phyloP scores from a whole-genome alignment of 2,329 filamentous ascomycete genomes.

The Cercospora citrullina region DNA sequence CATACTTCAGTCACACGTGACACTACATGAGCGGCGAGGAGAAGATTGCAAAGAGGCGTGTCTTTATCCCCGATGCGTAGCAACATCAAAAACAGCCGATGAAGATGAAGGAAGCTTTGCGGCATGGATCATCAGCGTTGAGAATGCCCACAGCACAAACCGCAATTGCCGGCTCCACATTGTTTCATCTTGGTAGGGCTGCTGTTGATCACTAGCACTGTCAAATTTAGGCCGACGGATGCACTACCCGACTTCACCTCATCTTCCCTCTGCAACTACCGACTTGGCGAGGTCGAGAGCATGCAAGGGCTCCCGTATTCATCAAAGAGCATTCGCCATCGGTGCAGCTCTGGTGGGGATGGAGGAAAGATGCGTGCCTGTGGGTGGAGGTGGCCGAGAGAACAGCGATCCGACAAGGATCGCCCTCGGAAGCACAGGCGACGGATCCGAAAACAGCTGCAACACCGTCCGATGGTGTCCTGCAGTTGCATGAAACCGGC shows the following conservation, averaged over 20 bases:
- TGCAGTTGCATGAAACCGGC: background rate
- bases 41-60: background rate
- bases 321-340: background rate
- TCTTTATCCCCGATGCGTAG: background rate
- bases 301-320: background rate
- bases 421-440: constrained; percentile 3
- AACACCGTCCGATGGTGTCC: background rate
- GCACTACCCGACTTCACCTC: background rate
- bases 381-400: background rate
- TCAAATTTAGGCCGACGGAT: background rate
- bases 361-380: background rate
- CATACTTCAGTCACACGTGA: background rate
- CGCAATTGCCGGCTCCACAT: constrained; percentile 7
- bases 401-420: background rate
- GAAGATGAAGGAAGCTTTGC: background rate
- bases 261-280: background rate
- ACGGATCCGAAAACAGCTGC: constrained; percentile 5
- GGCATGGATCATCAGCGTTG: background rate
- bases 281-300: background rate
- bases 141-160: background rate
- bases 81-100: background rate
- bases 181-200: constrained; percentile 8
- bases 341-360: background rate
- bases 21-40: background rate
- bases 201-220: background rate